phyloP scores from a whole-genome alignment of 345 rosid genomes.

The Hibiscus syriacus region DNA sequence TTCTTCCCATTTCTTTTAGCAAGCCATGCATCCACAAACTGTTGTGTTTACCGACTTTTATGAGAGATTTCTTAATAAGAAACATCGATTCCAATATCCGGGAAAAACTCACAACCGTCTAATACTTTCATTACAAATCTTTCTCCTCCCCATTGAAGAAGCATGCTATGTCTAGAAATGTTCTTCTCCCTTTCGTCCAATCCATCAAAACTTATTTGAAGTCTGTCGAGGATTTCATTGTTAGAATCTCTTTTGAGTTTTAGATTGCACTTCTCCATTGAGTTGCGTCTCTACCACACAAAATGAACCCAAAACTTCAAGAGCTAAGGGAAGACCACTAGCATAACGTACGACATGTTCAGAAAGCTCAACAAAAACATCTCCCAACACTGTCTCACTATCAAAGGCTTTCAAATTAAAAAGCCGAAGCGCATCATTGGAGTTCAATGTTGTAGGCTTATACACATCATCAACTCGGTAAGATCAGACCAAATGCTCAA shows the following conservation, averaged over 20 bases:
- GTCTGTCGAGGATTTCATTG: conserved; percentile 17
- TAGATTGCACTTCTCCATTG: conserved; percentile 30
- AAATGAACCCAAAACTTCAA: conserved; percentile 59
- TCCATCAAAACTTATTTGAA: conserved; percentile 36
- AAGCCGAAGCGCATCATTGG: conserved; percentile 26
- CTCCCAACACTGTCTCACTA: background rate
- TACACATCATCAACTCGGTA: conserved; percentile 19
- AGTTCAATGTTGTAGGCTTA: conserved; percentile 36
- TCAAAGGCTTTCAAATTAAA: conserved; percentile 48
- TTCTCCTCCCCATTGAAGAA: conserved; percentile 12
- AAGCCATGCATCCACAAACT: conserved; percentile 21
- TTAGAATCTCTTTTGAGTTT: conserved; percentile 14
- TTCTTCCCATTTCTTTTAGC: background rate
- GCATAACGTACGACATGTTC: conserved; percentile 32
- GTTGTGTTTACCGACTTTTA: background rate
- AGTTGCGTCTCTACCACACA: conserved; percentile 21
- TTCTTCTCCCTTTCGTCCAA: conserved; percentile 20
- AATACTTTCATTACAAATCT: conserved; percentile 20
- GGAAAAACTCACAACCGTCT: conserved; percentile 18
- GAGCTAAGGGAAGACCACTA: conserved; percentile 48
- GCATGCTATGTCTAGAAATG: conserved; percentile 29
- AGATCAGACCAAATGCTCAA: conserved; percentile 19
- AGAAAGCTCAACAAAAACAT: conserved; percentile 19
- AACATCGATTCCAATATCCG: conserved; percentile 20
- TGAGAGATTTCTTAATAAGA: conserved; percentile 27